Evolutionary conservation across 2,329 filamentous ascomycete genomes (phyloP).

Genomic region (Aspergillus chevalieri): DNA sequence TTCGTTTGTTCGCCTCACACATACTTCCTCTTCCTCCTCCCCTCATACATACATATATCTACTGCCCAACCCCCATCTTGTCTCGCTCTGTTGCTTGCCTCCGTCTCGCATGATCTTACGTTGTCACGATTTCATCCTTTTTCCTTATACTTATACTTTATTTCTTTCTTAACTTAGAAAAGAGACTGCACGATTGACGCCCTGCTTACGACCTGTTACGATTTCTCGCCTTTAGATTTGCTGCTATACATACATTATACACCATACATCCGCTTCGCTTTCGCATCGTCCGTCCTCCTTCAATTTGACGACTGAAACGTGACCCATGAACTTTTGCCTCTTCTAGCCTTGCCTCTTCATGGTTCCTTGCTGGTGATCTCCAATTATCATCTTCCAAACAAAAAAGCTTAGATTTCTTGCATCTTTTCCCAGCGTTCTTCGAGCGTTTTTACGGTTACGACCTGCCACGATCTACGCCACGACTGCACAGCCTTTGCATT

Average conservation of each 20-base stretch:
- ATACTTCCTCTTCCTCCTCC: not conserved
- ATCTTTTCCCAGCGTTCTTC: constrained; percentile 14
- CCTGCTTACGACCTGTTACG: constrained; percentile 26
- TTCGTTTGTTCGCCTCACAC: constrained; percentile 1
- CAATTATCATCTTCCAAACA: constrained; percentile 9
- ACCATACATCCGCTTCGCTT: not conserved
- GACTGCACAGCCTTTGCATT: constrained; percentile 22
- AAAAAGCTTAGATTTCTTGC: constrained; percentile 3
- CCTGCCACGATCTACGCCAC: constrained; percentile 26
- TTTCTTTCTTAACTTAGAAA: constrained; percentile 13
- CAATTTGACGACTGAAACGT: constrained; percentile 41
- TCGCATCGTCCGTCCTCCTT: constrained; percentile 19
- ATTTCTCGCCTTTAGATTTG: constrained; percentile 8
- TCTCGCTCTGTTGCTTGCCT: not conserved
- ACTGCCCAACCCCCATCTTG: not conserved
- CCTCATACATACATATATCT: not conserved
- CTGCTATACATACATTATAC: constrained; percentile 1
- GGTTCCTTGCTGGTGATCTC: constrained; percentile 14
- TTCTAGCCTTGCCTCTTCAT: constrained; percentile 15
- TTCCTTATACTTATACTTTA: constrained; percentile 7
- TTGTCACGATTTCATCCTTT: not conserved
- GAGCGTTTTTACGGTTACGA: constrained; percentile 28
- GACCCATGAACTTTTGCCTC: constrained; percentile 32
- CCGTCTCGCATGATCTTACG: not conserved
- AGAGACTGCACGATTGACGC: constrained; percentile 11